Conservation (phyloP, 1,139 yeast species). For the Sugiyamaella novakii region DNA sequence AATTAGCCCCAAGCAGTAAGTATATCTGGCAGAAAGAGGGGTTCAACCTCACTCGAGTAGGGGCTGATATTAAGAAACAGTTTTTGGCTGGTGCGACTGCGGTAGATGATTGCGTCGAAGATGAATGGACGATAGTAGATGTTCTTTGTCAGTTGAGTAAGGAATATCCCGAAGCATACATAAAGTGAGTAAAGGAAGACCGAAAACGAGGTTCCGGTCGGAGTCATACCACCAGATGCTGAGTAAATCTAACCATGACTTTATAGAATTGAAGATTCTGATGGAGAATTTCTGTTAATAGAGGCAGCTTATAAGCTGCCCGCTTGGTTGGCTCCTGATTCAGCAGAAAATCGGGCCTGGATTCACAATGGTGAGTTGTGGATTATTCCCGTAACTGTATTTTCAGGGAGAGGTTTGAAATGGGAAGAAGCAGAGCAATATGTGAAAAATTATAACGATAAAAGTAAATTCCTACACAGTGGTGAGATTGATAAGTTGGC, state of each 20-base stretch:
- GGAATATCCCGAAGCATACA: conserved; percentile 44
- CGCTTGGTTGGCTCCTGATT: conserved; percentile 49
- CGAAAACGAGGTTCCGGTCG: no score
- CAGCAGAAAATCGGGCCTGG: conserved; percentile 46
- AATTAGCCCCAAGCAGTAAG: conserved; percentile 11
- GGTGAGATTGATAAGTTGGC: not conserved
- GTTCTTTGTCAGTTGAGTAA: conserved; percentile 47
- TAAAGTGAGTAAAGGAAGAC: conserved; percentile 39
- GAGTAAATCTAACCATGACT: not conserved
- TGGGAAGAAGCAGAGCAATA: conserved; percentile 10
- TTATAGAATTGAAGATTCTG: conserved; percentile 50
- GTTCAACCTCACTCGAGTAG: conserved; percentile 24
- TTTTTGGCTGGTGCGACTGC: conserved; percentile 48
- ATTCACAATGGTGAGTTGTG: conserved; percentile 31
- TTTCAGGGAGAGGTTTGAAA: conserved; percentile 15
- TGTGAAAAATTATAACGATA: not conserved
- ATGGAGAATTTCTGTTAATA: conserved; percentile 58
- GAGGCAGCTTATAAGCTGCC: conserved; percentile 52
- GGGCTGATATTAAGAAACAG: not conserved
- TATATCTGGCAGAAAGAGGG: conserved; percentile 38
- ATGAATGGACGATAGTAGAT: conserved; percentile 51
- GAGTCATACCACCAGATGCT: no score
- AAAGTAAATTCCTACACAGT: not conserved
- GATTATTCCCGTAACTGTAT: conserved; percentile 30
- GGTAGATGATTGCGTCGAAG: conserved; percentile 50